Conservation (phyloP, 2,329 filamentous ascomycete genomes). For the Alternaria panax region DNA sequence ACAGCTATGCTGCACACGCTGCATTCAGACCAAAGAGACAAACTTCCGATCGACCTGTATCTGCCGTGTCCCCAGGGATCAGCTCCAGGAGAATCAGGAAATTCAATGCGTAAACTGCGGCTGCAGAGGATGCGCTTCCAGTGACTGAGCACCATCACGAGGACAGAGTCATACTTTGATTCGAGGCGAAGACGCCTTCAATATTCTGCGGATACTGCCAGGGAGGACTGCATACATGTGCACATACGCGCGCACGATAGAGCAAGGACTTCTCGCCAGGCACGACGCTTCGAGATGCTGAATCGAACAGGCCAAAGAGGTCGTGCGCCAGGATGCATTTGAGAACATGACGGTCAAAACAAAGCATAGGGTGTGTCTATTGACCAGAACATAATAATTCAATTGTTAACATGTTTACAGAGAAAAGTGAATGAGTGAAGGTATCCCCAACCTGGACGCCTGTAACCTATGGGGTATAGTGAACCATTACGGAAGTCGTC, state of each 20-base stretch:
- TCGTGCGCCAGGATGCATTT: neutral
- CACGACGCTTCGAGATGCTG: neutral
- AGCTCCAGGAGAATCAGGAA: slow-evolving; percentile 88
- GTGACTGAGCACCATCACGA: slow-evolving; percentile 64
- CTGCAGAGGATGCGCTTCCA: slow-evolving; percentile 87
- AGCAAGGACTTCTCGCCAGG: neutral
- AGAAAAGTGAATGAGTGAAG: slow-evolving; percentile 25
- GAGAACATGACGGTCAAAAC: neutral
- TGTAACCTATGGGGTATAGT: slow-evolving; percentile 28
- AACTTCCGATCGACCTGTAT: slow-evolving; percentile 99
- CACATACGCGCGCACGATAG: neutral
- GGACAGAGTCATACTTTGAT: neutral
- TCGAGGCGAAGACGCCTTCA: neutral
- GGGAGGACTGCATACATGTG: neutral
- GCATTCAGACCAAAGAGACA: slow-evolving; percentile 99
- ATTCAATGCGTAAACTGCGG: slow-evolving; percentile 96
- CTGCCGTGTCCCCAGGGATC: slow-evolving; percentile 88
- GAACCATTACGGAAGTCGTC: slow-evolving; percentile 16
- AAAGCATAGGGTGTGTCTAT: slow-evolving; percentile 29
- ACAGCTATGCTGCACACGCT: slow-evolving; percentile 90
- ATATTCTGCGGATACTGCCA: neutral
- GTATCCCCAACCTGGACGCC: slow-evolving; percentile 11
- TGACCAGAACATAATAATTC: slow-evolving; percentile 25
- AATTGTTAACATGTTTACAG: slow-evolving; percentile 38
- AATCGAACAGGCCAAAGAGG: neutral